These are phyloP conservation scores for Pouteria campechiana DNA, from an alignment of 179 eudicot species.

Conservation along the genomic window DNA sequence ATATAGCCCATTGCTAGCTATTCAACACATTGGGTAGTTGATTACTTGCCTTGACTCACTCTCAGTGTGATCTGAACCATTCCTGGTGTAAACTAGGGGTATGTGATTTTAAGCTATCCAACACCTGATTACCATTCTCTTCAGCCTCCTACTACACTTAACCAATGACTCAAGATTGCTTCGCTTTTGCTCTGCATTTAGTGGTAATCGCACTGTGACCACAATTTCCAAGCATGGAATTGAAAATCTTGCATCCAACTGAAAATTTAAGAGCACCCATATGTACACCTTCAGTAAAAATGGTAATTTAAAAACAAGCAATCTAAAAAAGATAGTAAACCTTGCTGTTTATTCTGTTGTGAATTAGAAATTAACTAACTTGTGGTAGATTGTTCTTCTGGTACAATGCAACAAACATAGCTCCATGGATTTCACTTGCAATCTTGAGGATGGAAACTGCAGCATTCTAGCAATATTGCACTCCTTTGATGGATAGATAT, in stretches of 20 bases:
- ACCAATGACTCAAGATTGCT: slow-evolving; percentile 76
- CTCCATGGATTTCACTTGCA: slow-evolving; percentile 85
- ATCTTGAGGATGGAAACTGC: slow-evolving; percentile 65
- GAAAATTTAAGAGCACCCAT: slow-evolving; percentile 10
- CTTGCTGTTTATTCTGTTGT: not conserved
- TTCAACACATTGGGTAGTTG: too few relatives aligned
- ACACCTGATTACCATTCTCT: slow-evolving; percentile 69
- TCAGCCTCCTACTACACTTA: slow-evolving; percentile 49
- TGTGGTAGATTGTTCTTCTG: slow-evolving; percentile 80
- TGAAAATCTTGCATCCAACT: slow-evolving; percentile 64
- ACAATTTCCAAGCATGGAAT: slow-evolving; percentile 74
- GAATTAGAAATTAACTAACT: slow-evolving; percentile 29
- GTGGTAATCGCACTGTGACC: slow-evolving; percentile 77
- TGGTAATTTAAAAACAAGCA: not conserved
- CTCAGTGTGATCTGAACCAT: too few relatives aligned
- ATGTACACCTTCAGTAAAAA: not conserved
- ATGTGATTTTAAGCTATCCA: too few relatives aligned
- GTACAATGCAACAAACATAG: slow-evolving; percentile 98
- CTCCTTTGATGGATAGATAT: slow-evolving; percentile 62
- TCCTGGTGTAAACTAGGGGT: too few relatives aligned
- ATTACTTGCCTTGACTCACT: too few relatives aligned
- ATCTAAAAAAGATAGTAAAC: not conserved
- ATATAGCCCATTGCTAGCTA: too few relatives aligned
- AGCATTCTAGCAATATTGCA: slow-evolving; percentile 93
- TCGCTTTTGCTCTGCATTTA: slow-evolving; percentile 94